Base-by-base conservation (phyloP, 208 protist species). In the Leishmania turanica region DNA sequence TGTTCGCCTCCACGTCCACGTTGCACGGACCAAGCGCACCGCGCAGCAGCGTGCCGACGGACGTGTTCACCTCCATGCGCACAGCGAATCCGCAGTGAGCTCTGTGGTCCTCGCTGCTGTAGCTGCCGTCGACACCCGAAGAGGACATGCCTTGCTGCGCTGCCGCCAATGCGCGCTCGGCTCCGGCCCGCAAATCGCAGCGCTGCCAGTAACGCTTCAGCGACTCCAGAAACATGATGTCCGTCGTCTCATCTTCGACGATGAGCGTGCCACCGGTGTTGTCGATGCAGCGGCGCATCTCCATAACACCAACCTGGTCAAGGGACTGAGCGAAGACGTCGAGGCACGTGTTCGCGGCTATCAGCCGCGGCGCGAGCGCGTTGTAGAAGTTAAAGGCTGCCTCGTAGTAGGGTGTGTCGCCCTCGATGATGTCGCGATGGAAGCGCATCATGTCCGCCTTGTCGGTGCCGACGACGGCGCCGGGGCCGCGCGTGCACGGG, bases 301-400 rank as follows among this genome's bases (percentile, higher is more conserved):
- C 99, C 77, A 97, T 88, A 53, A 99, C 88, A 13, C 99, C 99
- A 4, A 96, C 87, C 87, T 99, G 99, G 86, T 99, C 99, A 37
- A 99, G 90, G 13, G 97, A 96, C 87, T 99, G 95, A 2, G 97
- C 95, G 77, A 99, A 99, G 27, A 99, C 92, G 85, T 99, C 99
- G 19, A 99, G 88, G 24, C 90, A 92, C 84, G 98, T 96, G 53
- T 99, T 95, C 31, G 94, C 92, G n/a, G 77, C 76, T 24, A 92
- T 94, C 31, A 99, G 85, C 34, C 97, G 87, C 71, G 91, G 72
- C 64, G 96, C 98, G 1, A 99, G 85, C 2, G 73, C 84, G 49
- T 92, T 90, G 92, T 99, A 99, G 84, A 99, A 98, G 82, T 90
- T 76, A 49, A 84, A 87, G 3, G 93, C 90, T 70, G 80, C 91